Evolutionary conservation across 129 eudicot genomes (phyloP), one percentile per base, ranked within the genome.

Genomic region (Artemisia argyi): DNA sequence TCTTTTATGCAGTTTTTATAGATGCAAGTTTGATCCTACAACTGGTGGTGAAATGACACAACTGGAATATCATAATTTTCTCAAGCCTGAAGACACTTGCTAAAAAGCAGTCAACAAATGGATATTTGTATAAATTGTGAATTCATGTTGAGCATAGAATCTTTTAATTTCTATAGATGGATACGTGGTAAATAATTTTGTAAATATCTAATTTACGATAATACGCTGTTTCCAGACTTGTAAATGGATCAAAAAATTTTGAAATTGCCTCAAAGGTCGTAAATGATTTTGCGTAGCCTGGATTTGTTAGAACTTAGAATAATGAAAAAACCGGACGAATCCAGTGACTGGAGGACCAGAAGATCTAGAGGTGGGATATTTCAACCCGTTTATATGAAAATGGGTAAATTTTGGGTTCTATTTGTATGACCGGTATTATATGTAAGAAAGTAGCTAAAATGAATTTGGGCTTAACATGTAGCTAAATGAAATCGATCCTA

Each of bases 31-130:
- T 65, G 92, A 93, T 72, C 90, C 98, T 35, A 78, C 61, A 47
- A 80, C 79, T 3, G 90, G 89, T 9, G 97, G 96, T 71, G 98
- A 93, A 87, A 93, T 93, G 98, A 90, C 84, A 4, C 96, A 89
- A 59, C 71, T 93, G 86, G 98, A 87, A 80, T 89, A 87, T 78
- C 97, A 86, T 81, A 87, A 90, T 78, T 87, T 87, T 62, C 78
- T 87, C 32, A 85, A 85, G 76, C 97, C 97, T 4, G 89, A 90
- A 52, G 95, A 84, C 68, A 78, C 87, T 66, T 80, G 79, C 47
- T 90, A 84, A 80, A 52, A 9, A 18, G 26, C 14, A 13, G 15
- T 65, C 51, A 73, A 50, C 14, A 20, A 49, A 18, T 20, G 48
- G 42, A 39, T 50, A 54, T 63, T 42, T 75, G 49, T 58, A 66